These are phyloP conservation scores for Dittrichia graveolens DNA, from an alignment of 129 eudicot species.

Conservation along the genomic window DNA sequence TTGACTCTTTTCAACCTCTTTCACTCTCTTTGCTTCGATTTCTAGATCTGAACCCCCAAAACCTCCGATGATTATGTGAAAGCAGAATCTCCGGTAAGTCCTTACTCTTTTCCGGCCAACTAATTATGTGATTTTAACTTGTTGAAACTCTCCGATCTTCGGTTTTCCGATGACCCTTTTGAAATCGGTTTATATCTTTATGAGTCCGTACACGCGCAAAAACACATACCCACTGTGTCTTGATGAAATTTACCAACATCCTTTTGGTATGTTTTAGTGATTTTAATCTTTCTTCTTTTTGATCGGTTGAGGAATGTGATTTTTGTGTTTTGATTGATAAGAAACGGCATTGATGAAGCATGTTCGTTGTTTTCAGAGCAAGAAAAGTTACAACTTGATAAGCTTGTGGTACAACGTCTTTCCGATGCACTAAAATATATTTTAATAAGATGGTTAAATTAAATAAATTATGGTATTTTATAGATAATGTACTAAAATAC, in stretches of 20 bases:
- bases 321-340: constrained; percentile 29
- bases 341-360: constrained; percentile 39
- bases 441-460: too few relatives aligned
- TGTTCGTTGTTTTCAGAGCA: constrained; percentile 22
- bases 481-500: too few relatives aligned
- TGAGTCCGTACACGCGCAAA: constrained; percentile 24
- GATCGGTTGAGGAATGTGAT: constrained; percentile 43
- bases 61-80: constrained; percentile 24
- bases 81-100: constrained; percentile 40
- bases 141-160: constrained; percentile 39
- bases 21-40: constrained; percentile 28
- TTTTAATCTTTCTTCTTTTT: constrained; percentile 11
- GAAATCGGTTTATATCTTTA: constrained; percentile 13
- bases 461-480: too few relatives aligned
- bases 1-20: constrained; percentile 22
- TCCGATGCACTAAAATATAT: not conserved
- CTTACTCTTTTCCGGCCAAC: constrained; percentile 16
- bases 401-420: constrained; percentile 33
- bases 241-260: constrained; percentile 21
- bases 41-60: constrained; percentile 50
- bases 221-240: not conserved
- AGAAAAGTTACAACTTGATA: constrained; percentile 29
- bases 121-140: constrained; percentile 16
- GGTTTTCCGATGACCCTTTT: constrained; percentile 31
- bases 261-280: constrained; percentile 28